These are phyloP conservation scores for Boehmeria nivea DNA, from an alignment of 306 rosid genomes.

Conservation along the genomic window DNA sequence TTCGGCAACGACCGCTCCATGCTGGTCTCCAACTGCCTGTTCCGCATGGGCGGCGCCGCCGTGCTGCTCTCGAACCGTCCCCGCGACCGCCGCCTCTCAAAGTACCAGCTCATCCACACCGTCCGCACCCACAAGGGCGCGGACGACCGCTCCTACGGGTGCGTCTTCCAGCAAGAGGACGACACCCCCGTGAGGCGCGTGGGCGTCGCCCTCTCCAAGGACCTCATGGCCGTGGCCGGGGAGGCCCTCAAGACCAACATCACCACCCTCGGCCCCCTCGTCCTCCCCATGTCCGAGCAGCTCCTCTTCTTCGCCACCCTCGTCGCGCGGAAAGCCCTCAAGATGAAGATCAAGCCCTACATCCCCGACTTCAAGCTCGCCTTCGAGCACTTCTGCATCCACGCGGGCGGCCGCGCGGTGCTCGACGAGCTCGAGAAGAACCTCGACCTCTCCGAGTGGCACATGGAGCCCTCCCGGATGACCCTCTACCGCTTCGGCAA, in stretches of 20 bases:
- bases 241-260: constrained; percentile 83
- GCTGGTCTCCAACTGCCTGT: constrained; percentile 83
- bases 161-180: constrained; percentile 77
- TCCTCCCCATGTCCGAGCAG: constrained; percentile 89
- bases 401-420: constrained; percentile 83
- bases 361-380: constrained; percentile 85
- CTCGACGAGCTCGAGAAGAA: constrained; percentile 75
- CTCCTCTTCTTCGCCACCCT: constrained; percentile 54
- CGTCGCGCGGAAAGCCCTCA: constrained; percentile 53
- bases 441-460: constrained; percentile 69
- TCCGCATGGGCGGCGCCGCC: constrained; percentile 86
- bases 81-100: constrained; percentile 43
- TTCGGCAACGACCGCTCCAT: constrained; percentile 79
- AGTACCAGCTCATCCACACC: constrained; percentile 72
- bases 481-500: constrained; percentile 73
- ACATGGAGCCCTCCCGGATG: constrained; percentile 95
- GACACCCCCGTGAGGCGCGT: constrained; percentile 36
- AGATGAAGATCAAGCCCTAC: constrained; percentile 62
- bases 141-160: constrained; percentile 50
- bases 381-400: constrained; percentile 85
- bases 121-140: constrained; percentile 82
- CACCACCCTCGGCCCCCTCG: constrained; percentile 76
- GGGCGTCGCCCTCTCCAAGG: constrained; percentile 72
- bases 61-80: constrained; percentile 63
- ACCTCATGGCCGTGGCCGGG: constrained; percentile 80